Evolutionary conservation across 2,329 filamentous ascomycete genomes (phyloP), one percentile per base, ranked within the genome.

Genomic region (Calonectria leucothoes): DNA sequence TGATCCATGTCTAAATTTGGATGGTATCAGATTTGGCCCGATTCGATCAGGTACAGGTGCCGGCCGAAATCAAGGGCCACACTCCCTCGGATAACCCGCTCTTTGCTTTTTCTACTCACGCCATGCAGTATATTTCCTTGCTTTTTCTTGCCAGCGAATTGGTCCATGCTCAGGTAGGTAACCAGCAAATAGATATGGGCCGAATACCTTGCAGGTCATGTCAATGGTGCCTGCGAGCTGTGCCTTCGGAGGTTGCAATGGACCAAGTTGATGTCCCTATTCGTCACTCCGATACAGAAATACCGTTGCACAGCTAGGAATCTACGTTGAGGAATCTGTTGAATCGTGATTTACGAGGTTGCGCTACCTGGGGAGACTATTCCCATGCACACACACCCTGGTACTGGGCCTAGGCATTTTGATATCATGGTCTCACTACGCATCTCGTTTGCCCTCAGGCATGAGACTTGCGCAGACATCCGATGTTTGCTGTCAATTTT

Each of bases 371-470:
- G 29, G 25, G 48, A 63, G 52, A n/a, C 52, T 23, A 67, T 67
- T 39, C 23, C 33, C 59, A 67, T 61, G 27, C 61, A 66, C 70
- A 23, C 61, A 66, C 70, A 23, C 70, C 74, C n/a, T 48, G 39
- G 65, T 57, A 64, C 67, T 48, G 70, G 64, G 59, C 52, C 45
- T 55, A 57, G 63, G 25, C 23, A 63, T 39, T 42, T 73, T 70
- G 69, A 73, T 77, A 73, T 76, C 69, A 71, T 79, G 75, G 71
- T 71, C 71, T 77, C 73, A 77, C 74, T 72, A 55, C 64, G n/a
- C 37, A 39, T 59, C 57, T 63, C 69, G 70, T 74, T 77, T 78
- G 72, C 72, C 33, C 15, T 15, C 31, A 45, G 37, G 42, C 17
- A 69, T 42, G 61, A 66, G 66, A 48, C 63, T 33, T 59, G 45